These are phyloP conservation scores for Colletotrichum sp. DNA, from an alignment of 2,329 filamentous ascomycete genomes.

Conservation along the genomic window DNA sequence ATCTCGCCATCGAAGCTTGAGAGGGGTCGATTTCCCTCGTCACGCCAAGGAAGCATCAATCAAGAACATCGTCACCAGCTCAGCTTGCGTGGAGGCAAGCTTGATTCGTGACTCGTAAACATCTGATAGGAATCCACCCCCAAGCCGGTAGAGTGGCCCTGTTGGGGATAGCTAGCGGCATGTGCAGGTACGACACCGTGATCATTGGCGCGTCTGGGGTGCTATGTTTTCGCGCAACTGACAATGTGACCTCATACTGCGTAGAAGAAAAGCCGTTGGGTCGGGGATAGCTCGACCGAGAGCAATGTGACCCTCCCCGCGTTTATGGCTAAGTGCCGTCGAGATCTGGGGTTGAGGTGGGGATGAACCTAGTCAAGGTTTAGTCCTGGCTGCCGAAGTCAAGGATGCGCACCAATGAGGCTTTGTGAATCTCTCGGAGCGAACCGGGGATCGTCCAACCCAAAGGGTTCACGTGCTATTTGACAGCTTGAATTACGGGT, in stretches of 20 bases:
- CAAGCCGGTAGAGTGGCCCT: neutral
- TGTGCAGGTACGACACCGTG: slow-evolving; percentile 6
- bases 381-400: neutral
- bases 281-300: slow-evolving; percentile 14
- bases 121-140: neutral
- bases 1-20: neutral
- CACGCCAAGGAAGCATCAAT: neutral
- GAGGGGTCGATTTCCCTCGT: neutral
- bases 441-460: neutral
- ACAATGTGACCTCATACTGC: slow-evolving; percentile 14
- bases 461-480: slow-evolving; percentile 1
- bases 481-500: neutral
- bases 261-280: neutral
- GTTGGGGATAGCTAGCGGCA: slow-evolving; percentile 1
- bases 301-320: slow-evolving; percentile 6
- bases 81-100: neutral
- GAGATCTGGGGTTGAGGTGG: slow-evolving; percentile 17
- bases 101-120: slow-evolving; percentile 8
- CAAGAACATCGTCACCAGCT: neutral
- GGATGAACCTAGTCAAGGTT: neutral
- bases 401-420: slow-evolving; percentile 16
- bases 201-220: slow-evolving; percentile 10
- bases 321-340: slow-evolving; percentile 1
- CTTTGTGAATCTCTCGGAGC: neutral
- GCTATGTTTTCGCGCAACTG: neutral